Evolutionary conservation across 108 stramenopile genomes (phyloP).

Genomic region (Nitzschia putrida): DNA sequence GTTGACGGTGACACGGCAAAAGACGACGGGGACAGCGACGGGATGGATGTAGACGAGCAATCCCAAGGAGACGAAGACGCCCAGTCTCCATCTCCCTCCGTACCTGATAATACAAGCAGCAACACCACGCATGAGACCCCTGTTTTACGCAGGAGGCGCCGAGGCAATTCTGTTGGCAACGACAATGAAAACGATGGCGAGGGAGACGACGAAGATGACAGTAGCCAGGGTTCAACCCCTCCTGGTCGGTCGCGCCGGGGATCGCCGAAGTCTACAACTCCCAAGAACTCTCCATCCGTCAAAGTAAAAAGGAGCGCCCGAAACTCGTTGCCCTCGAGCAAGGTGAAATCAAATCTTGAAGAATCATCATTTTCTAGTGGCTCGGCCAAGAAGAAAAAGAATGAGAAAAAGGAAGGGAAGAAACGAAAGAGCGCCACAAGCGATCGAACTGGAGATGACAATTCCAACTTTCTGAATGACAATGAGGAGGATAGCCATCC

Average conservation of each 20-base stretch:
- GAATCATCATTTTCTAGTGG: not conserved
- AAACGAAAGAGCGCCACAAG: constrained; percentile 10
- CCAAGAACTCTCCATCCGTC: not conserved
- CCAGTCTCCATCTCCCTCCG: too few relatives aligned
- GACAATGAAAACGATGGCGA: constrained; percentile 46
- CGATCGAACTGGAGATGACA: not conserved
- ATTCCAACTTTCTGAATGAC: not conserved
- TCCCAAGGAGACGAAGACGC: constrained; percentile 1
- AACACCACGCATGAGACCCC: not conserved
- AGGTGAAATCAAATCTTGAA: constrained; percentile 8
- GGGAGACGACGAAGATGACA: constrained; percentile 36
- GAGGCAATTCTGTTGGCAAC: not conserved
- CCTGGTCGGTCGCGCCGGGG: not conserved
- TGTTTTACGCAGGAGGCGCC: too few relatives aligned
- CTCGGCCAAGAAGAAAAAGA: constrained; percentile 15
- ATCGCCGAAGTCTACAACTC: not conserved
- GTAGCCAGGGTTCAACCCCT: constrained; percentile 3
- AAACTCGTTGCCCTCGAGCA: constrained; percentile 16
- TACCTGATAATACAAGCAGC: too few relatives aligned
- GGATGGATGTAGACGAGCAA: constrained; percentile 1
- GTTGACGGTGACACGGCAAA: not conserved
- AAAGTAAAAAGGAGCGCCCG: not conserved
- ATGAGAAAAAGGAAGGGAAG: constrained; percentile 1
- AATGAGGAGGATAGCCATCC: not conserved
- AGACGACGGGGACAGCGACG: constrained; percentile 2